A percentile compares a stretch with the other conserved stretches of the same genome.
Conservation (phyloP, 2,329 filamentous ascomycete genomes). For the Emmonsia crescens region DNA sequence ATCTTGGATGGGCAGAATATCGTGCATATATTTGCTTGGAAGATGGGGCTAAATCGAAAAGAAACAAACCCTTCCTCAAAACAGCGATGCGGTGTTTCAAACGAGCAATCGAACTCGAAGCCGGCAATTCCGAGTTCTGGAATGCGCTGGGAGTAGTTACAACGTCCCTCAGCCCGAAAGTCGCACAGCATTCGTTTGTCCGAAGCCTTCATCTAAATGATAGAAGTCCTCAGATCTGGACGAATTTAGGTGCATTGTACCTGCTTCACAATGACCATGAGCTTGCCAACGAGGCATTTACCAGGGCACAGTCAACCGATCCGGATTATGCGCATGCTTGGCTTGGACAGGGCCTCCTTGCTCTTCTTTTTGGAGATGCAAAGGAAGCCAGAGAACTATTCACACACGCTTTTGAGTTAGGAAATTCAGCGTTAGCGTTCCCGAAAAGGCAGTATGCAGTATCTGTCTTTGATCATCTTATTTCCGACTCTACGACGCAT, state of each 20-base stretch:
- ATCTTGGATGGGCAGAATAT: constrained; percentile 88
- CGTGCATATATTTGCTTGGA: constrained; percentile 59
- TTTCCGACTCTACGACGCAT: constrained; percentile 44
- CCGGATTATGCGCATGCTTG: constrained; percentile 89
- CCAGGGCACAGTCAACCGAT: constrained; percentile 82
- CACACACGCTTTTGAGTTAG: constrained; percentile 88
- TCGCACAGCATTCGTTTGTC: constrained; percentile 88
- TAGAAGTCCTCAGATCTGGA: constrained; percentile 73
- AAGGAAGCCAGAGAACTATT: constrained; percentile 77
- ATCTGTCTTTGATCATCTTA: constrained; percentile 71
- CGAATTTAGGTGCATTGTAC: constrained; percentile 79
- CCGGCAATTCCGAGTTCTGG: constrained; percentile 93
- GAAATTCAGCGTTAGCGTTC: constrained; percentile 61
- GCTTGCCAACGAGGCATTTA: constrained; percentile 84
- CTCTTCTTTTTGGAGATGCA: constrained; percentile 60
- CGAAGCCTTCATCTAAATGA: constrained; percentile 90
- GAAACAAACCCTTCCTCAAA: constrained; percentile 55
- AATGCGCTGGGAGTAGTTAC: constrained; percentile 89
- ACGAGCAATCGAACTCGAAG: constrained; percentile 86
- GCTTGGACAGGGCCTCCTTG: constrained; percentile 84
- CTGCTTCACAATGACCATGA: constrained; percentile 71
- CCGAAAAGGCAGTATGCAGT: constrained; percentile 69
- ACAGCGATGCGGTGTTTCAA: constrained; percentile 87
- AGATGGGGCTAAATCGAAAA: constrained; percentile 43
- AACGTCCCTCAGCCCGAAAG: constrained; percentile 69